Conservation (phyloP, 768 basidiomycete species). For the Amanita fuliginea region DNA sequence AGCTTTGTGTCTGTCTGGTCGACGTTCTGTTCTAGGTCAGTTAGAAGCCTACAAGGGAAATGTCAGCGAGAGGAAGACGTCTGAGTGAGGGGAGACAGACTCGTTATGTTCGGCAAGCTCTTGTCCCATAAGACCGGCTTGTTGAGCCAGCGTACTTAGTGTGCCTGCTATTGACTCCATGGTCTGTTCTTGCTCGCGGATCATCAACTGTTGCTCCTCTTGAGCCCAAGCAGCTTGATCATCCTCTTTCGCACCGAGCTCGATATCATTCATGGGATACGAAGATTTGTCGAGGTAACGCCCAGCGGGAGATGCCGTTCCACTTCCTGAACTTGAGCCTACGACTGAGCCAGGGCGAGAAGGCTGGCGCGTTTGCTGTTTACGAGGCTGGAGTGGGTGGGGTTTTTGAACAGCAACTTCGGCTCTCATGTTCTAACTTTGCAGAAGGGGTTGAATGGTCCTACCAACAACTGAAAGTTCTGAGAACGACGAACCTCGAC, state of each 20-base stretch:
- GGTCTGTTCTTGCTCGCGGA: constrained; percentile 81
- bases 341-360: background rate
- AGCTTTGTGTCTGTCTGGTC: constrained; percentile 61
- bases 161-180: constrained; percentile 85
- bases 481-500: constrained; percentile 52
- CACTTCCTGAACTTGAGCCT: background rate
- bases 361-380: background rate
- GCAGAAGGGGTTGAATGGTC: background rate
- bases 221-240: constrained; percentile 73
- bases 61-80: background rate
- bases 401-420: constrained; percentile 30
- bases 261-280: background rate
- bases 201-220: constrained; percentile 84
- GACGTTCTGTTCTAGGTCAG: constrained; percentile 65
- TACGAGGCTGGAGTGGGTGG: background rate
- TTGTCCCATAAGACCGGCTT: constrained; percentile 90
- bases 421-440: constrained; percentile 66
- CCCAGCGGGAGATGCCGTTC: background rate
- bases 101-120: constrained; percentile 90
- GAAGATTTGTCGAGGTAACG: background rate
- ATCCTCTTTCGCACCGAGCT: constrained; percentile 21
- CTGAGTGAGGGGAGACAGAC: constrained; percentile 29
- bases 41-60: constrained; percentile 51
- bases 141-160: constrained; percentile 71
- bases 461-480: background rate